These are phyloP conservation scores for Cardiospermum halicacabum DNA, from an alignment of 345 rosid genomes.

Conservation along the genomic window DNA sequence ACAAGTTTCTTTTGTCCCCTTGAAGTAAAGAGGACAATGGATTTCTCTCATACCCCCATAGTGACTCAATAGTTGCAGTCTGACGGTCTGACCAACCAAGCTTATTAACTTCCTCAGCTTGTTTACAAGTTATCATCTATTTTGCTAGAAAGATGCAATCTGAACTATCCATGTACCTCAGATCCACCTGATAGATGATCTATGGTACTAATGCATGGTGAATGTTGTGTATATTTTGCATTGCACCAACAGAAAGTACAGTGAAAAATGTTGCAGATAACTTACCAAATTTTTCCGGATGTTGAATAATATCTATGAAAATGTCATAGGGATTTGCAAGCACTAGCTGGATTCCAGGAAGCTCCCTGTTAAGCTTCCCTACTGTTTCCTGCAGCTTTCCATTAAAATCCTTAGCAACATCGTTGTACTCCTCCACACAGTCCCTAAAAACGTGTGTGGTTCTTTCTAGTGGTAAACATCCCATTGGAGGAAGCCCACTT, in stretches of 20 bases:
- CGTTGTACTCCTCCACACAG: conserved; percentile 57
- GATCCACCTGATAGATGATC: neutral
- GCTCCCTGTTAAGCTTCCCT: conserved; percentile 37
- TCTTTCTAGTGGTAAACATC: conserved; percentile 83
- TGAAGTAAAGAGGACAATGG: too few relatives aligned
- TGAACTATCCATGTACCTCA: neutral
- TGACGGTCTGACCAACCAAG: too few relatives aligned
- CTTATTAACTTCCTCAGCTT: neutral
- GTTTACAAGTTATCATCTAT: neutral
- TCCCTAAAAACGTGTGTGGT: conserved; percentile 46
- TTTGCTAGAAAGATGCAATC: neutral
- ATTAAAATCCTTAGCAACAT: conserved; percentile 61
- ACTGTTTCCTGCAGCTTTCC: conserved; percentile 32
- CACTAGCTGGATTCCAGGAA: conserved; percentile 40
- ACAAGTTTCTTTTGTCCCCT: too few relatives aligned
- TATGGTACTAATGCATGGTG: neutral
- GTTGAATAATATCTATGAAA: conserved; percentile 42
- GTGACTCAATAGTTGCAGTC: too few relatives aligned
- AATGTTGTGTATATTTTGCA: neutral
- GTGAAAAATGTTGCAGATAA: conserved; percentile 4
- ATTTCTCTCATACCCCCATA: too few relatives aligned
- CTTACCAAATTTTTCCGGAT: conserved; percentile 56
- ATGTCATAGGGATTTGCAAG: conserved; percentile 40
- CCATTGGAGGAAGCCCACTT: conserved; percentile 72
- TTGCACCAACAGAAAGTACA: neutral